phyloP scores from a whole-genome alignment of 2,329 filamentous ascomycete species.

The Phoma sp. region DNA sequence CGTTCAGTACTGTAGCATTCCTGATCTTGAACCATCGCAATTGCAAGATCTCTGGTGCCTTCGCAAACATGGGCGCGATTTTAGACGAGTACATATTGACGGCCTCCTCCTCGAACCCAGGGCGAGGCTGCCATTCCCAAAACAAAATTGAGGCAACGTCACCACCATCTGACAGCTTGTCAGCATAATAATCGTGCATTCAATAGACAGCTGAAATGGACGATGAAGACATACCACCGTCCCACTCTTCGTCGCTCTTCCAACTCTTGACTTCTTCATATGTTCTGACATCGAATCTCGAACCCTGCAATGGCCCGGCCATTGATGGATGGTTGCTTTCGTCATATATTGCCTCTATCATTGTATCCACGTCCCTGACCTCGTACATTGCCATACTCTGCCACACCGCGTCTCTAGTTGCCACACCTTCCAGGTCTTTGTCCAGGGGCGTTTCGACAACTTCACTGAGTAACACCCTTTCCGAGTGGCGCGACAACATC shows the following conservation, averaged over 20 bases:
- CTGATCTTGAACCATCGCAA: constrained; percentile 13
- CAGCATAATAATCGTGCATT: no score
- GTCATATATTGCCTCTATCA: background rate
- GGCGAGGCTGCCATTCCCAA: constrained; percentile 10
- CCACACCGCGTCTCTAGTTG: constrained; percentile 5
- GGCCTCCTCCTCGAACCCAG: constrained; percentile 4
- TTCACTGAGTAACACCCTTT: constrained; percentile 10
- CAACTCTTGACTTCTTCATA: background rate
- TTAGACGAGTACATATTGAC: constrained; percentile 8
- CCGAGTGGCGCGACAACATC: constrained; percentile 3
- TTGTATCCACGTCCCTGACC: background rate
- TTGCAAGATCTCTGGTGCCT: constrained; percentile 6
- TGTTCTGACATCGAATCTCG: constrained; percentile 4
- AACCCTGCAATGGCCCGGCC: background rate
- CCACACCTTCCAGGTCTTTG: background rate
- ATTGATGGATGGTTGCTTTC: background rate
- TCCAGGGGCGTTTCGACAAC: constrained; percentile 3
- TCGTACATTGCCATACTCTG: constrained; percentile 11
- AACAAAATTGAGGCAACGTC: constrained; percentile 6
- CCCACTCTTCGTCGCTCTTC: constrained; percentile 11
- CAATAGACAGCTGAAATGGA: background rate
- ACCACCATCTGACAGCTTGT: background rate
- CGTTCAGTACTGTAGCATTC: constrained; percentile 4
- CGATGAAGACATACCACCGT: constrained; percentile 1
- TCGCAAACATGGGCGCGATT: constrained; percentile 3